Base-by-base conservation (phyloP, 805 yeast species). In the Schizosaccharomyces octosporus region DNA sequence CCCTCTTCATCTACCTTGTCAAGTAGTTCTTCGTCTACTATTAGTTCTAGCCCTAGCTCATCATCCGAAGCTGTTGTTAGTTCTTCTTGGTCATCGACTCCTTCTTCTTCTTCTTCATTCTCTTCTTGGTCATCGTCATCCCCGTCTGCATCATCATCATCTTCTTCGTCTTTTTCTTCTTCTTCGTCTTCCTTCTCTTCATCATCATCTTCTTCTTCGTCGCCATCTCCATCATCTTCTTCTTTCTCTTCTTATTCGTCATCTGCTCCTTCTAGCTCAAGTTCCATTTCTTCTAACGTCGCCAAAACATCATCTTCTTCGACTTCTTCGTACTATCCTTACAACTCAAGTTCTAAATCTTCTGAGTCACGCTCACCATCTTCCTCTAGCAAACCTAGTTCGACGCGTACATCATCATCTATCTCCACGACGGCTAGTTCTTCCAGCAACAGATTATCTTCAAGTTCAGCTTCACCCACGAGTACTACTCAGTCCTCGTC, bases 11-110 rank as follows among this genome's bases (percentile, higher is more conserved):
- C 67, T n/a, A 63, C 51, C 42, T 68, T 69, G 32, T 58, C 65
- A 67, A 68, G 27, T 63, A 64, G 31, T 74, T 68, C 63, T 74
- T 72, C 2, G 66, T 63, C 41, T 70, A 67, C 51, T 72, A 71
- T 9, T 64, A 59, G 2, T 67, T 64, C 6, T 75, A 17, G 31
- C 41, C 67, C 29, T 63, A 64, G 32, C 73, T 68, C 63, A 74
- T 72, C 2, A 66, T 63, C 41, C 70, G 67, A 48, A 72, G 70
- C 11, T 64, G 60, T 2, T 66, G 64, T 5, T 75, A 17, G 31
- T 5, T 21, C 36, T 21, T 51, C 57, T 9, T 51, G n/a, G 29
- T 45, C 51, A n/a, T 51, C 55, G 5, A 19, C 55, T 2, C 55
- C 27, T 19, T 21, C 55, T 19, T 51, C 32, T 15, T 51, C 55